Evolutionary conservation across 139 green algal genomes (phyloP).

Genomic region (Astrephomene gubernaculifera): DNA sequence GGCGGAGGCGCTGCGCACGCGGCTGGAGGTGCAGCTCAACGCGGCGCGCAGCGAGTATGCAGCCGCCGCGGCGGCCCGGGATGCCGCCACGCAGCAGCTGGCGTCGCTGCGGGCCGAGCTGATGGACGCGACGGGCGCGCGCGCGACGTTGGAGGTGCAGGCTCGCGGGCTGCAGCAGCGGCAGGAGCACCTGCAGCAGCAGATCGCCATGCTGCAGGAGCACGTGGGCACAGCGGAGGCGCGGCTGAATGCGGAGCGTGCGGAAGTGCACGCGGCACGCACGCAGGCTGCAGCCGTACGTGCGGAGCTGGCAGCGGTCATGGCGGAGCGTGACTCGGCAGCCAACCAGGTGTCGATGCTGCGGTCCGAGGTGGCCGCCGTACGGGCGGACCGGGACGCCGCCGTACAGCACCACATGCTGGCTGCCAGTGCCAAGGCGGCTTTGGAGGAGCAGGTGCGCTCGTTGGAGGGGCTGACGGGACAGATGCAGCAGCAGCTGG

Average conservation of each 20-base stretch:
- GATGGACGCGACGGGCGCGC: not conserved
- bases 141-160: not conserved
- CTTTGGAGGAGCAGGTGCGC: slow-evolving; percentile 4
- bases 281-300: slow-evolving; percentile 5
- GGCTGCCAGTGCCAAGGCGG: not conserved
- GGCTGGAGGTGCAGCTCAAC: slow-evolving; percentile 6
- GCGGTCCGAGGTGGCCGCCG: not conserved
- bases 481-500: not conserved
- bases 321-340: slow-evolving; percentile 1
- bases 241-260: slow-evolving; percentile 1
- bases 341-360: not conserved
- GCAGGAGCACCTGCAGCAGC: not conserved
- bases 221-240: not conserved
- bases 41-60: not conserved
- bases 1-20: not conserved
- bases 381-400: not conserved
- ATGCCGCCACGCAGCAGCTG: not conserved
- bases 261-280: not conserved
- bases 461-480: not conserved
- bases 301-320: slow-evolving; percentile 9
- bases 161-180: not conserved
- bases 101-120: not conserved
- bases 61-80: not conserved
- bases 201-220: not conserved
- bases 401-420: not conserved